Conservation (phyloP, 768 basidiomycete genomes). For the Mycena haematopus region DNA sequence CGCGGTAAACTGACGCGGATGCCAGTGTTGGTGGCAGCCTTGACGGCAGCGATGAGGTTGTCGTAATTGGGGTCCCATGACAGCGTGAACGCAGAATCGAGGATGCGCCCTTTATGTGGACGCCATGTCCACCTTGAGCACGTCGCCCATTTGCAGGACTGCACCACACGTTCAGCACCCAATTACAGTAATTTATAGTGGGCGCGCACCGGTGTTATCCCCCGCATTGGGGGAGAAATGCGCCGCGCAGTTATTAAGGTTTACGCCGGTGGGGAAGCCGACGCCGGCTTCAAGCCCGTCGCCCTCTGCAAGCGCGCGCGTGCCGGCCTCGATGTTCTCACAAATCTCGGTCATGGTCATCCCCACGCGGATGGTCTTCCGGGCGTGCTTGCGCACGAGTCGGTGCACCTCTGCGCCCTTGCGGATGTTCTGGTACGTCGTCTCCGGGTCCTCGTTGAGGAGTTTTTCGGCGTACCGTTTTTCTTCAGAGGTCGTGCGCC, state of each 20-base stretch:
- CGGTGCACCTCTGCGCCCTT: conserved; percentile 96
- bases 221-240: conserved; percentile 97
- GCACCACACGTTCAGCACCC: conserved; percentile 6
- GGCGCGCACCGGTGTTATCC: conserved; percentile 75
- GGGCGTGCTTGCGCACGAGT: conserved; percentile 84
- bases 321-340: conserved; percentile 91
- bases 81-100: conserved; percentile 96
- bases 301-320: conserved; percentile 91
- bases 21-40: conserved; percentile 93
- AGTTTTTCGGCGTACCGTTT: conserved; percentile 82
- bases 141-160: conserved; percentile 86
- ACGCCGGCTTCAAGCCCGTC: conserved; percentile 85
- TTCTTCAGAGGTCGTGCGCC: conserved; percentile 91
- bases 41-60: conserved; percentile 87
- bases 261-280: conserved; percentile 96
- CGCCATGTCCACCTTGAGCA: conserved; percentile 98
- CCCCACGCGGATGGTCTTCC: conserved; percentile 86
- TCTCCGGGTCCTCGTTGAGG: conserved; percentile 78
- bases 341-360: conserved; percentile 95
- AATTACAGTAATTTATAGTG: conserved; percentile 1
- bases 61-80: conserved; percentile 90
- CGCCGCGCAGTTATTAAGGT: conserved; percentile 92
- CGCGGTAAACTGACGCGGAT: conserved; percentile 62
- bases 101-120: conserved; percentile 92
- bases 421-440: conserved; percentile 89